phyloP scores from a whole-genome alignment of 805 yeast genomes.

The Ogataea paraovalis region DNA sequence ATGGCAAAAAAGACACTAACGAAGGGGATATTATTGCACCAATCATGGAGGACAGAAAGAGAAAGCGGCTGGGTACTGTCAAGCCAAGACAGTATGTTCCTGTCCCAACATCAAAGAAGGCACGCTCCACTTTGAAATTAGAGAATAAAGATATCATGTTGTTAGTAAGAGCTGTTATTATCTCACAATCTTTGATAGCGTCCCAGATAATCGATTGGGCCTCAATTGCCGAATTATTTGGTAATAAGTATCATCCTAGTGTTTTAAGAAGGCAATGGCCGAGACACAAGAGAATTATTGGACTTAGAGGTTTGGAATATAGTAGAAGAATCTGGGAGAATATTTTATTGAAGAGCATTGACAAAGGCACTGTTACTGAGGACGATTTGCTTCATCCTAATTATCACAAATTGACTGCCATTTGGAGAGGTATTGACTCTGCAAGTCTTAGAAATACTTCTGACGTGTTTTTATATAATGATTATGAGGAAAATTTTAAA shows the following conservation, averaged over 20 bases:
- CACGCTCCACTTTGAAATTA: conserved; percentile 22
- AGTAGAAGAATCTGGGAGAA: conserved; percentile 61
- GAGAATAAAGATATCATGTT: conserved; percentile 44
- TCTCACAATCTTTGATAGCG: conserved; percentile 54
- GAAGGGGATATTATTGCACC: conserved; percentile 24
- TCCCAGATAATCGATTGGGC: conserved; percentile 63
- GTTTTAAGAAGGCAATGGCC: conserved; percentile 67
- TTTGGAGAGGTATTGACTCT: conserved; percentile 56
- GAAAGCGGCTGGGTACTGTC: conserved; percentile 22
- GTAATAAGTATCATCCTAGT: conserved; percentile 36
- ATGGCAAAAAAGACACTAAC: conserved; percentile 1
- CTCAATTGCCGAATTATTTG: conserved; percentile 48
- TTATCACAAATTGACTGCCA: conserved; percentile 45
- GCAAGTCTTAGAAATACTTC: conserved; percentile 29
- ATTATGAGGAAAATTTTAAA: conserved; percentile 44
- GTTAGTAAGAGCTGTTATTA: conserved; percentile 61
- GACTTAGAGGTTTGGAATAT: conserved; percentile 52
- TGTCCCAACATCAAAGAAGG: conserved; percentile 9
- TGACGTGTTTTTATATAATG: conserved; percentile 29
- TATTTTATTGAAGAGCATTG: conserved; percentile 55
- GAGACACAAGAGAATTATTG: conserved; percentile 53
- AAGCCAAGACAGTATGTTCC: conserved; percentile 10
- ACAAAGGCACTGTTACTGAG: conserved; percentile 46
- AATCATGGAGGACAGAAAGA: conserved; percentile 27
- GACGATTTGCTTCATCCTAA: conserved; percentile 50